Conservation (phyloP, 2,329 filamentous ascomycete genomes). For the Microsporum canis region DNA sequence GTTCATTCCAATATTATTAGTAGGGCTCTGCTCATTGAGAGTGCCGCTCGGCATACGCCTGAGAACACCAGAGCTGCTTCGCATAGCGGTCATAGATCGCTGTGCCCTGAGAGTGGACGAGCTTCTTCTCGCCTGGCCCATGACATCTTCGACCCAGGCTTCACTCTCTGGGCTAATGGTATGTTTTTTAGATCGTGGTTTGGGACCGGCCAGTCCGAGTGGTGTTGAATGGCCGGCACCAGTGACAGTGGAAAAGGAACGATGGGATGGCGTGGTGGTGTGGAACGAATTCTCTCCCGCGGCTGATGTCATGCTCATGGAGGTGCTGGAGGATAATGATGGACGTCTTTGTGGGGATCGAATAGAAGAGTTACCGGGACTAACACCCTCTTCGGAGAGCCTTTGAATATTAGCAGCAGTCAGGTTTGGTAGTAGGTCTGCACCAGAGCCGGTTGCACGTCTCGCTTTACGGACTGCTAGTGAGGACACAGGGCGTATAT, state of each 20-base stretch:
- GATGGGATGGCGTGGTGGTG: slow-evolving; percentile 14
- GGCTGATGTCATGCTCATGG: slow-evolving; percentile 22
- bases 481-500: slow-evolving; percentile 29
- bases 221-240: slow-evolving; percentile 22
- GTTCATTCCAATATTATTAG: background rate
- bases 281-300: slow-evolving; percentile 20
- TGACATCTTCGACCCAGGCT: slow-evolving; percentile 38
- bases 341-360: slow-evolving; percentile 23
- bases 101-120: slow-evolving; percentile 25
- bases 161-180: slow-evolving; percentile 37
- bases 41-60: slow-evolving; percentile 3
- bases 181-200: slow-evolving; percentile 28
- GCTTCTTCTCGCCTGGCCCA: slow-evolving; percentile 34
- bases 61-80: slow-evolving; percentile 6
- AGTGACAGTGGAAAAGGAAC: slow-evolving; percentile 18
- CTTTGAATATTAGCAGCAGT: slow-evolving; percentile 22
- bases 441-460: slow-evolving; percentile 26
- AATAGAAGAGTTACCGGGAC: slow-evolving; percentile 21
- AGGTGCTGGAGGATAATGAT: slow-evolving; percentile 31
- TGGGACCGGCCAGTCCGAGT: slow-evolving; percentile 37
- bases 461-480: slow-evolving; percentile 30
- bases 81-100: slow-evolving; percentile 11
- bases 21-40: slow-evolving; percentile 5
- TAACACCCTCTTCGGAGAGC: slow-evolving; percentile 16
- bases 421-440: slow-evolving; percentile 21